Base-by-base conservation (phyloP, 108 stramenopile genomes). In the Cyclotella cryptica region DNA sequence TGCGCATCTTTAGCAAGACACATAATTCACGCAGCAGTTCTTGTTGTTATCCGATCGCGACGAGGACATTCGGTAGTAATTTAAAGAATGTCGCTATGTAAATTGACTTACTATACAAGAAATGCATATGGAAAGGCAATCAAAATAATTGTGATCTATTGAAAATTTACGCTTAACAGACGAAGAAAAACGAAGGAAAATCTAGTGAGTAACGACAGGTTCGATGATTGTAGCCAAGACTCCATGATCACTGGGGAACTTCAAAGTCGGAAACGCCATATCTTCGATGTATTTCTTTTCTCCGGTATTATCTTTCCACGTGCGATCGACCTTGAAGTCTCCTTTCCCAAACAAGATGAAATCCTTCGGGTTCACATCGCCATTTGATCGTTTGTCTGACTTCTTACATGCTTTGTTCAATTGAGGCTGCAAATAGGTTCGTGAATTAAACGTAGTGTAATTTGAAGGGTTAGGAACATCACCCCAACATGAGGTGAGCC, bases 311-410 rank as follows among this genome's bases (percentile, higher is more conserved):
- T 92, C 91, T 72, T 88, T 90, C 82, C 84, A 78, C 18, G 81
- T 77, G 39, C 39, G 30, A 3, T 11, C 61, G 43, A 85, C 82
- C 61, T 78, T 75, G 35, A 88, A 89, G 39, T 87, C 80, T 10
- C 60, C 74, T 64, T 85, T 82, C 1, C 75, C 66, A 52, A 89
- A 92, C 27, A 92, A 79, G 61, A 92, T 87, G 59, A 89, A 89
- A 65, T 92, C 90, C 72, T 92, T 92, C 9, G 90, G 90, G 71
- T 92, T 92, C 24, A 88, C 87, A 68, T 92, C 88, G 26, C 87
- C 87, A 46, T 86, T 85, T 11, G 79, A 70, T 19, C 82, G 72
- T 51, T 85, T 85, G 73, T 92, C 90, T 27, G 66, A 82, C 53
- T 72, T 79, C 29, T 84, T 71, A 49, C 88, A 87, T 11, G 90